Percentiles rank a stretch among this genome's conserved stretches.
phyloP scores from a whole-genome alignment of 2,329 filamentous ascomycete species.

The Ophiostoma fasciatum region DNA sequence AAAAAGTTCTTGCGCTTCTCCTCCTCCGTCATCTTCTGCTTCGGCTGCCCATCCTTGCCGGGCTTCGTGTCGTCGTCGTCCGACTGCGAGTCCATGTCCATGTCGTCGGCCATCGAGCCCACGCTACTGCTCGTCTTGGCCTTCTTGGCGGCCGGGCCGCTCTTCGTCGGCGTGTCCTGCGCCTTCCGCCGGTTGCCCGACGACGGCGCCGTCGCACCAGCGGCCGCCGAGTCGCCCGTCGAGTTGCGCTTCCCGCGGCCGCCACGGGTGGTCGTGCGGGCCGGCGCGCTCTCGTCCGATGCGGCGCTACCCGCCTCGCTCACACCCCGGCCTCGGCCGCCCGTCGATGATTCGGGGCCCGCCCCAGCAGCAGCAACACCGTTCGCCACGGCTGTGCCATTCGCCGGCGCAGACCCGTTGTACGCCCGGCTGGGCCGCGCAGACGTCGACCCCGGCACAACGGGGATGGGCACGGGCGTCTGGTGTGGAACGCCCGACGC shows the following conservation, averaged over 20 bases:
- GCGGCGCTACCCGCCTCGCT: conserved; percentile 55
- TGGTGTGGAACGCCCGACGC: background rate
- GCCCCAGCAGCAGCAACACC: background rate
- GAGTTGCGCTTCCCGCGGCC: conserved; percentile 55
- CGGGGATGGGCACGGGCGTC: conserved; percentile 7
- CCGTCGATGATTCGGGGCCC: conserved; percentile 14
- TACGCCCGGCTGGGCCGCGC: conserved; percentile 16
- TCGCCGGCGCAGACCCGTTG: conserved; percentile 37
- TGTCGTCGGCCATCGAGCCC: conserved; percentile 2
- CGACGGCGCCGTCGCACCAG: conserved; percentile 24
- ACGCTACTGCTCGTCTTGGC: conserved; percentile 36
- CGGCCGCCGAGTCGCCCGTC: conserved; percentile 16
- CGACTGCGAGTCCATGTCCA: conserved; percentile 16
- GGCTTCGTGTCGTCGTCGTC: conserved; percentile 34
- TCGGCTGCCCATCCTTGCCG: conserved; percentile 44
- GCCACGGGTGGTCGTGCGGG: conserved; percentile 44
- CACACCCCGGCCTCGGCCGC: conserved; percentile 34
- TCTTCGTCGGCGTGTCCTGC: conserved; percentile 43
- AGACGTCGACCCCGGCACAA: conserved; percentile 12
- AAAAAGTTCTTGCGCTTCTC: conserved; percentile 98
- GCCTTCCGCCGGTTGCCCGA: conserved; percentile 64
- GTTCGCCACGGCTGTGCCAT: conserved; percentile 16
- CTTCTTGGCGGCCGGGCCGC: conserved; percentile 55
- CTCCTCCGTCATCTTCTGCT: conserved; percentile 87
- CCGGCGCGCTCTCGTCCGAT: conserved; percentile 58